phyloP scores from a whole-genome alignment of 148 eudicot species.

The Chenopodium album region DNA sequence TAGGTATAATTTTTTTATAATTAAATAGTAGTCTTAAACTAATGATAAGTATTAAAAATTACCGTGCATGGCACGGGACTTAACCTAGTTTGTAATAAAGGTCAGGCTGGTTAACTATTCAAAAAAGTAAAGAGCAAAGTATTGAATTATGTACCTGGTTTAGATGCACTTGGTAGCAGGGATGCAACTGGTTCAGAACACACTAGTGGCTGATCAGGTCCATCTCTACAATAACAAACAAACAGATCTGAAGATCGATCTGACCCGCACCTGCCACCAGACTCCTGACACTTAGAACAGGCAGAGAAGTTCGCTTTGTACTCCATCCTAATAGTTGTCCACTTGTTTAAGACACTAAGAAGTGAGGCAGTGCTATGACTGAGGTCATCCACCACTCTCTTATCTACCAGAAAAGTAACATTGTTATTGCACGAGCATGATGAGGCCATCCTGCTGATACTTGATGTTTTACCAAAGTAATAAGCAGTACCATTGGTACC shows the following conservation, averaged over 20 bases:
- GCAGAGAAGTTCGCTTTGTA: not conserved
- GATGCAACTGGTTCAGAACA: not conserved
- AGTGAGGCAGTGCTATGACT: not conserved
- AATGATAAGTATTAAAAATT: too few species aligned
- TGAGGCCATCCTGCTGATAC: not conserved
- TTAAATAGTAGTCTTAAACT: too few species aligned
- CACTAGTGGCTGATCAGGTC: not conserved
- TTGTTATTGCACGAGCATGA: not conserved
- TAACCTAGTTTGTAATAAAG: too few species aligned
- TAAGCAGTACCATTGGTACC: not conserved
- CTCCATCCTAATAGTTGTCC: not conserved
- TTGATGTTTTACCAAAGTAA: not conserved
- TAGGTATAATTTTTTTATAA: too few species aligned
- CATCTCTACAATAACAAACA: slow-evolving; percentile 6
- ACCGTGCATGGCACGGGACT: too few species aligned
- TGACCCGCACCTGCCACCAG: slow-evolving; percentile 18
- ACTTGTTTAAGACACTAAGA: not conserved
- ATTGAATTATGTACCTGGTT: too few species aligned
- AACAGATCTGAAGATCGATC: not conserved
- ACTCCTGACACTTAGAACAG: slow-evolving; percentile 11
- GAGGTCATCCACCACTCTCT: not conserved
- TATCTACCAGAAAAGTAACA: slow-evolving; percentile 12
- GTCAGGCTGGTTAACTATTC: too few species aligned
- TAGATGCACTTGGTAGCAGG: too few species aligned
- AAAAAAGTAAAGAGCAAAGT: too few species aligned